Evolutionary conservation across 352 stramenopile species (phyloP), one percentile per base, ranked within the genome.

Genomic region (Detonula confervacea): DNA sequence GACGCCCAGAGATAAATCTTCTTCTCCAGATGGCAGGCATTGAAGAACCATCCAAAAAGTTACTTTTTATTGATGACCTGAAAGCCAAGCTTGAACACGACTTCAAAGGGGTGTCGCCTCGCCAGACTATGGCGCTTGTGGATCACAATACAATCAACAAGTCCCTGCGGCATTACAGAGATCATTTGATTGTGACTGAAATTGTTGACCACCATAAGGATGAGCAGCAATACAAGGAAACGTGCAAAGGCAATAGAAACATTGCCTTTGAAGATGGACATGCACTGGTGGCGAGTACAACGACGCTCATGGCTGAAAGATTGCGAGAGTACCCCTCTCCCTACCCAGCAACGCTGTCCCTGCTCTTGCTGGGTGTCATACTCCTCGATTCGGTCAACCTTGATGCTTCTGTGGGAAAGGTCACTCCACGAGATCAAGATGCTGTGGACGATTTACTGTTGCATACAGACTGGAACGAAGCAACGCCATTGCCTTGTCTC

Each of bases 341-440:
- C 11, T 78, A 83, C 37, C 65, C 64, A 9, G 20, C 68, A 27
- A 66, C 64, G 1, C 35, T 84, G 20, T 56, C 37, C 11, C 74
- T 46, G 2, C 66, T 85, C 20, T 44, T 85, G n/a, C 56, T 86
- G 39, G 77, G 77, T 46, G 67, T 79, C 30, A 86, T 86, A 46
- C 73, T 86, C n/a, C 65, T 86, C 11, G 77, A 86, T 42, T 72
- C 71, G 52, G 73, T 86, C 47, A 82, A 82, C 39, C 62, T 86
- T 18, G 66, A 81, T 49, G 47, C 78, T 51, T 72, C 65, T 20
- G 42, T 86, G 20, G 77, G 77, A 63, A 86, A 82, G 20, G 77
- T 86, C n/a, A 86, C 72, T 24, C 39, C 78, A 68, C 39, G 77
- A 64, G 77, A 86, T 78, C 52, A 25, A 72, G 61, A 79, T 64